Base-by-base conservation (phyloP, 1,139 yeast genomes). In the Hyphopichia pseudoburtonii region DNA sequence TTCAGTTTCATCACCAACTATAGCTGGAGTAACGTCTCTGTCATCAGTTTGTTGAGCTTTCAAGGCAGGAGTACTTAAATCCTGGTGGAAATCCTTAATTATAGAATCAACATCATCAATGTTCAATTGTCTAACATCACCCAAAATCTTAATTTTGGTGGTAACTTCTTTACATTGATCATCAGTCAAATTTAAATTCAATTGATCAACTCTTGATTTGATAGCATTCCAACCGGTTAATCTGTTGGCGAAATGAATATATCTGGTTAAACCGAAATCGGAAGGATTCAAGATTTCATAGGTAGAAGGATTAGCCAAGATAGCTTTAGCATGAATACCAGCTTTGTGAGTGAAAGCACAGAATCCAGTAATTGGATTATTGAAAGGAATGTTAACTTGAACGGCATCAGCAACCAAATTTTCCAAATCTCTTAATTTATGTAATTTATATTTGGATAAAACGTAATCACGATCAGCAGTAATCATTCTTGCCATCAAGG, bases 271-370 rank as follows among this genome's bases (percentile, higher is more conserved):
- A 29, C 82, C 82, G 44, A 76, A 76, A 56, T 76, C 82, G 14
- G 67, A 57, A n/a, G 82, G 82, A 43, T 70, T 70, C 50, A 76
- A 63, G 49, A 76, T 76, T 57, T 76, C 82, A 54, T 76, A 76
- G 7, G 82, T 76, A 11, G 81, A 73, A 16, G 82, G 82, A 54
- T 76, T 76, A 38, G 82, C 81, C 48, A 76, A 66, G 34, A 76
- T 76, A 33, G 81, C 81, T 56, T 76, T 74, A 39, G 82, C 81
- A 51, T 76, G 82, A 49, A 77, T 75, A 51, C 82, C 82, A 25
- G 82, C 82, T 59, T 76, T 76, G 54, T 76, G 82, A 34, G 82
- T 76, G 56, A 76, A 76, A 25, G 82, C 81, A 65, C 82, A 76
- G 64, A 76, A 76, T 1, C 82, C 82, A 30, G 82, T 76, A 50